Evolutionary conservation across 805 yeast species (phyloP).

Genomic region (Brettanomyces nanus): DNA sequence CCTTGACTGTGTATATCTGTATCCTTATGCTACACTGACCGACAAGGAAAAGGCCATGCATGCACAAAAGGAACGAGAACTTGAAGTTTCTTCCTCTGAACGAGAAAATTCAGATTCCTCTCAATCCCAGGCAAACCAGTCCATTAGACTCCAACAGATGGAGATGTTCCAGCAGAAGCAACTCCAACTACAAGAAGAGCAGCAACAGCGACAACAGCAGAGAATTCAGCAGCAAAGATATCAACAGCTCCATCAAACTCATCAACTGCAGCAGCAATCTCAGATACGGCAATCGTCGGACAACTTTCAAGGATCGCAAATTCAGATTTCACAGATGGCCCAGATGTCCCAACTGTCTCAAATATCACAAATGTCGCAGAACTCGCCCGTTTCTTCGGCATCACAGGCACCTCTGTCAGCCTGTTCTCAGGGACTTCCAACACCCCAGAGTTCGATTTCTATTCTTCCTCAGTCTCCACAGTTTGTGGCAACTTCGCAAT

Average conservation of each 20-base stretch:
- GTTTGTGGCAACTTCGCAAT: not conserved
- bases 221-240: not conserved
- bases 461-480: not conserved
- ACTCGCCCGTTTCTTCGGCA: too few relatives aligned
- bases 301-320: too few relatives aligned
- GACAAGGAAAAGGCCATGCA: slow-evolving; percentile 3
- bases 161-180: not conserved
- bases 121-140: too few relatives aligned
- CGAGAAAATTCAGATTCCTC: too few relatives aligned
- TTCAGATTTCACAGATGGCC: too few relatives aligned
- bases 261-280: not conserved
- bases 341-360: too few relatives aligned
- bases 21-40: slow-evolving; percentile 1
- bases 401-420: too few relatives aligned
- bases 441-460: not conserved
- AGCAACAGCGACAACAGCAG: slow-evolving; percentile 1
- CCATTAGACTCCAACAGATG: not conserved
- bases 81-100: too few relatives aligned
- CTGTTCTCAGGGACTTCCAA: too few relatives aligned
- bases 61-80: slow-evolving; percentile 2
- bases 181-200: slow-evolving; percentile 2
- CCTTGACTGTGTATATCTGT: slow-evolving; percentile 58
- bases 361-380: too few relatives aligned
- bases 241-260: not conserved
- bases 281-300: not conserved